A percentile compares a stretch with the other conserved stretches of the same genome.
These are phyloP conservation scores for Nicotiana paniculata DNA, from an alignment of 257 asterid species.

Conservation along the genomic window DNA sequence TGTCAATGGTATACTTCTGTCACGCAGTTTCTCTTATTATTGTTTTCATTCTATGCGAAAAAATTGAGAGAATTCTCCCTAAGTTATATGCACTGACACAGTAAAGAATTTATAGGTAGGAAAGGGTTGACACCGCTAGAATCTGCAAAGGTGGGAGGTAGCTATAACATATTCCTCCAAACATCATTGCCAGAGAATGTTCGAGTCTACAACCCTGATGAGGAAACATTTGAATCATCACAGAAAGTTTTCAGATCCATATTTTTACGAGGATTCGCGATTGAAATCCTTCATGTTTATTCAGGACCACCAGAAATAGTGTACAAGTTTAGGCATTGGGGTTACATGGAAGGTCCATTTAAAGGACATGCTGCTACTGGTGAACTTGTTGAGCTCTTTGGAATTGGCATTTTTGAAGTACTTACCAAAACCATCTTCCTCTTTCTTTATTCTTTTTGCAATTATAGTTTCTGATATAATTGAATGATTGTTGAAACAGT, in stretches of 20 bases:
- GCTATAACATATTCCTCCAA: constrained; percentile 66
- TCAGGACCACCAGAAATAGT: constrained; percentile 66
- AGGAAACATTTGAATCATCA: constrained; percentile 53
- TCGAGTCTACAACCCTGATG: constrained; percentile 47
- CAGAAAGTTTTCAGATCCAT: constrained; percentile 42
- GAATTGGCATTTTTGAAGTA: constrained; percentile 50
- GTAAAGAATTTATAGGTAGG: constrained; percentile 30
- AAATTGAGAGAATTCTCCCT: neutral
- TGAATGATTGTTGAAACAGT: constrained; percentile 17
- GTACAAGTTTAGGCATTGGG: constrained; percentile 83
- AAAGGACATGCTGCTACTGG: constrained; percentile 58
- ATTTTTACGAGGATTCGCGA: constrained; percentile 63
- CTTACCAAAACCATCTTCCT: neutral
- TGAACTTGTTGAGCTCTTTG: constrained; percentile 45
- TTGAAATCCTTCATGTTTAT: constrained; percentile 58
- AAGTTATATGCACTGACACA: neutral
- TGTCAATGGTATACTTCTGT: neutral
- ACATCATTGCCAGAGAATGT: constrained; percentile 52
- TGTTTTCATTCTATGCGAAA: neutral
- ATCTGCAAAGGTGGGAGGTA: constrained; percentile 47
- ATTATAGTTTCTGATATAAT: neutral
- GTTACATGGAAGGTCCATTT: constrained; percentile 60
- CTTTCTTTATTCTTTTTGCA: no score
- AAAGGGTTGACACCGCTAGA: constrained; percentile 29
- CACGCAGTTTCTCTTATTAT: no score